Evolutionary conservation across 352 stramenopile species (phyloP).

Genomic region (Phytophthora hibernalis): DNA sequence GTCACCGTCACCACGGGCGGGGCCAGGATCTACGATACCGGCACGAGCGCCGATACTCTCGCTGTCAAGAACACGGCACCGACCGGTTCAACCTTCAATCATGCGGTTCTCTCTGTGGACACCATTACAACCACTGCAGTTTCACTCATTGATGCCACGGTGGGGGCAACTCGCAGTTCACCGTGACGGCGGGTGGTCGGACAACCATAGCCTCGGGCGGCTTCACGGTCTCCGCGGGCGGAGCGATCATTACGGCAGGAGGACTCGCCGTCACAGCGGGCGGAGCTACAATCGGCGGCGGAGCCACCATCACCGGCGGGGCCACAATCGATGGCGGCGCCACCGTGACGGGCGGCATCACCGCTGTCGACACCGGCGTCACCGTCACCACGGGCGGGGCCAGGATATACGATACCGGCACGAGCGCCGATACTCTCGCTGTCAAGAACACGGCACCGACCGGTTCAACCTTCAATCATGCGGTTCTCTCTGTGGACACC

Average conservation of each 20-base stretch:
- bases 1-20: background rate
- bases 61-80: background rate
- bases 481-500: too few relatives aligned
- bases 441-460: too few relatives aligned
- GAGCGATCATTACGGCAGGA: background rate
- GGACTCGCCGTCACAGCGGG: background rate
- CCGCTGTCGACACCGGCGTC: constrained; percentile 1
- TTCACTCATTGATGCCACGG: constrained; percentile 4
- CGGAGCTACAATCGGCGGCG: background rate
- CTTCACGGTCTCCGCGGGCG: background rate
- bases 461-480: too few relatives aligned
- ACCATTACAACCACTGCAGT: background rate
- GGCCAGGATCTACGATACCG: background rate
- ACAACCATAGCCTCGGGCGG: background rate
- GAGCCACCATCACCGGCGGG: background rate
- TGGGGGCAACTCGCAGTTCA: constrained; percentile 11
- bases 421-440: too few relatives aligned
- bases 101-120: constrained; percentile 1
- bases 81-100: background rate
- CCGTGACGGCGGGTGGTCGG: background rate
- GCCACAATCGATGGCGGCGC: background rate
- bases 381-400: too few relatives aligned
- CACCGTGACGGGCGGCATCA: background rate
- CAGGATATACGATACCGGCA: too few relatives aligned
- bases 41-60: background rate